phyloP scores from a whole-genome alignment of 164 flowering plant species.

The Aristolochia californica region DNA sequence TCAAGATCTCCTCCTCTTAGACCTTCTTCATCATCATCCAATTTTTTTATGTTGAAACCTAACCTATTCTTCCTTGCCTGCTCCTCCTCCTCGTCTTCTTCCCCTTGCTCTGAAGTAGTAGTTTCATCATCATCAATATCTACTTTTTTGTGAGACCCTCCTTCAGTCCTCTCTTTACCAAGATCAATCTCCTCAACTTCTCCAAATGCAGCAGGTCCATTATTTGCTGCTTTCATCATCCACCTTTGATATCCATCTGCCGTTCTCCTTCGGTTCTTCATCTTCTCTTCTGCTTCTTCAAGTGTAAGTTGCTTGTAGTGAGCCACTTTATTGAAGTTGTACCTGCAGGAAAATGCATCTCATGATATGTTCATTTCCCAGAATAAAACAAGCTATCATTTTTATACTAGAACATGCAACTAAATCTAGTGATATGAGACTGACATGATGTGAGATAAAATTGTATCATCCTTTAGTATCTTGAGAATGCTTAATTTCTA shows the following conservation, averaged over 20 bases:
- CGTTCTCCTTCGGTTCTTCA: slow-evolving; percentile 80
- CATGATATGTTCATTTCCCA: neutral
- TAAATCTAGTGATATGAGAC: neutral
- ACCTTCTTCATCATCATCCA: slow-evolving; percentile 90
- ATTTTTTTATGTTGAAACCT: slow-evolving; percentile 55
- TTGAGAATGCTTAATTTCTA: no score
- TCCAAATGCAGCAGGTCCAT: slow-evolving; percentile 91
- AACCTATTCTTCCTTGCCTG: slow-evolving; percentile 65
- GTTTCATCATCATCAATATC: slow-evolving; percentile 60
- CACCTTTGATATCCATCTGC: slow-evolving; percentile 95
- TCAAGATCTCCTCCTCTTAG: slow-evolving; percentile 79
- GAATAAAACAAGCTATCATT: no score
- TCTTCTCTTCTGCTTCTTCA: slow-evolving; percentile 99
- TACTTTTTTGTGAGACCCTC: slow-evolving; percentile 53
- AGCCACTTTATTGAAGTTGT: slow-evolving; percentile 91
- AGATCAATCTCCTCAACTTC: slow-evolving; percentile 56
- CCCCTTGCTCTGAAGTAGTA: slow-evolving; percentile 64
- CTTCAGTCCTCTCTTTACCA: slow-evolving; percentile 25
- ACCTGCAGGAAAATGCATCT: slow-evolving; percentile 33
- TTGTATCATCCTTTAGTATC: no score
- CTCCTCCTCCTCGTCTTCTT: slow-evolving; percentile 86
- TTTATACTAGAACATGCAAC: neutral
- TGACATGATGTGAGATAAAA: no score
- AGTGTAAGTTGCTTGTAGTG: slow-evolving; percentile 96
- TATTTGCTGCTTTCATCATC: slow-evolving; percentile 97